phyloP scores from a whole-genome alignment of 106 monocot genomes.

The Platanthera guangdongensis region DNA sequence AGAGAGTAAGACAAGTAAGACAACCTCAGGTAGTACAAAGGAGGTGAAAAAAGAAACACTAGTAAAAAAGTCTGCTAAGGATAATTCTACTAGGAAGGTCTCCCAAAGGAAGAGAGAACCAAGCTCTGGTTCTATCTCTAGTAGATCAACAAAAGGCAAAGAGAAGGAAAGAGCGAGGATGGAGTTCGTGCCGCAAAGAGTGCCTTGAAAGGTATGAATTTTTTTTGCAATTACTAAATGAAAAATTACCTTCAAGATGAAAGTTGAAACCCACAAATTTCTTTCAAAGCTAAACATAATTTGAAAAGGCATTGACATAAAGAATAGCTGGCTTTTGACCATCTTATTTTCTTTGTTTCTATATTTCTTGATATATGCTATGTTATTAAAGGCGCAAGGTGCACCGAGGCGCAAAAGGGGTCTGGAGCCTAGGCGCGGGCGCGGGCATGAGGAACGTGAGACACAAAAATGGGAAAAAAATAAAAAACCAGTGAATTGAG shows the following conservation, averaged over 20 bases:
- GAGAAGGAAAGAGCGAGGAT: constrained; percentile 25
- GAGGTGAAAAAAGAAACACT: not conserved
- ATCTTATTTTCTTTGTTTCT: not conserved
- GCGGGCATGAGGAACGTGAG: no score
- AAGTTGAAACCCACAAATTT: not conserved
- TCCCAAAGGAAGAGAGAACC: constrained; percentile 19
- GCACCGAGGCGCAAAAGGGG: no score
- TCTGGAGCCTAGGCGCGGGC: no score
- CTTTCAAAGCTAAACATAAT: not conserved
- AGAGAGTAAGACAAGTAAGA: constrained; percentile 15
- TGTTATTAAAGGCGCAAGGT: no score
- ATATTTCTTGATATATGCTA: not conserved
- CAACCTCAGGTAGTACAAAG: not conserved
- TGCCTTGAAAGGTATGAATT: constrained; percentile 7
- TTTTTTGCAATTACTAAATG: constrained; percentile 6
- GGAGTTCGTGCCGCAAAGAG: constrained; percentile 8
- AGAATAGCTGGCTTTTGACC: not conserved
- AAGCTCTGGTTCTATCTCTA: not conserved
- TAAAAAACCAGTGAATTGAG: no score
- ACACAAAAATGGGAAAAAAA: no score
- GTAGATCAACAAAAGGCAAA: constrained; percentile 22
- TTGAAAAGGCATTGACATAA: not conserved
- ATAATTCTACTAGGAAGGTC: not conserved
- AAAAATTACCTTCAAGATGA: constrained; percentile 18
- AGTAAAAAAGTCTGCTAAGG: constrained; percentile 13